Evolutionary conservation across 2,329 filamentous ascomycete genomes (phyloP), one percentile per base, ranked within the genome.

Genomic region (Fusarium bulbicola): DNA sequence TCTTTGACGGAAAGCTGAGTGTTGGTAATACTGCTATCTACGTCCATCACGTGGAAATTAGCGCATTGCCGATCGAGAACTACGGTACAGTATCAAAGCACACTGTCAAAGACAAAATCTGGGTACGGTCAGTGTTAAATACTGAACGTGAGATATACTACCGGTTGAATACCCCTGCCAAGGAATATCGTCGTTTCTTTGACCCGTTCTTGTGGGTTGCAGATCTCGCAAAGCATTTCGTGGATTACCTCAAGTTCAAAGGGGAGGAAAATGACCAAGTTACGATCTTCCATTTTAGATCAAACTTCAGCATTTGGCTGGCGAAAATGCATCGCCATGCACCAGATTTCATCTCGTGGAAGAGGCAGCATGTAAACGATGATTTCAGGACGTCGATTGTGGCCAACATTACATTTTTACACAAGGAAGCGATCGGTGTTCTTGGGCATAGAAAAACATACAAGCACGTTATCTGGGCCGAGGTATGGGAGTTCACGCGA

Each of bases 181-280:
- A 70, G 0, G 89, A 91, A 42, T 97, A 96, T 75, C 70, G 68
- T 16, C 82, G 89, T 5, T 95, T 91, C 74, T 87, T 91, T 66
- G 54, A 81, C 0, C 86, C 89, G 0, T 95, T 94, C 68, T 66
- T 91, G 0, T 96, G 93, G 93, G 80, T 95, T 2, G 91, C 90
- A 0, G 86, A 92, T 59, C 82, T 96, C 1, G 86, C 88, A 0
- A 95, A 95, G 77, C 90, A 94, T 74, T 86, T 92, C 30, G 85
- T 95, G 3, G 92, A 95, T 69, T 96, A 88, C 72, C 83, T 92
- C 53, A 79, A 81, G 7, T 56, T 78, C 15, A 80, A 84, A 65
- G 73, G 79, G 6, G 72, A 79, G 14, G 68, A 71, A 18, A 54
- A 74, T 1, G 75, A 73, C 1, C 77, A 76, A 4, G 86, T 92